Evolutionary conservation across 495 filamentous ascomycete genomes (phyloP).

Genomic region (Penicillium canescens): DNA sequence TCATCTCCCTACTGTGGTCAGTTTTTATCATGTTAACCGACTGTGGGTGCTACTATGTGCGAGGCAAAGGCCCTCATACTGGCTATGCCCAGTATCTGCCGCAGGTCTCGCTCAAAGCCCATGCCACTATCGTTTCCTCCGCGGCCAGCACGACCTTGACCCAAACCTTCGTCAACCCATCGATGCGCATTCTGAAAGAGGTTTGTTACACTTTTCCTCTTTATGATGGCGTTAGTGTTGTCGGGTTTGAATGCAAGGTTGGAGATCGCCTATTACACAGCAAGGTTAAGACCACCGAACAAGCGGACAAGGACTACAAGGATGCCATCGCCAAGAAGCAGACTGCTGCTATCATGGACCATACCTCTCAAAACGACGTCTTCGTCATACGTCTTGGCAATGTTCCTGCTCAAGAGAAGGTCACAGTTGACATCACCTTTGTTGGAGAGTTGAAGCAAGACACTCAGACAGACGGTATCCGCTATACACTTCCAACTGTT

Average conservation of each 20-base stretch:
- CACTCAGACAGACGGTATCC: slow-evolving; percentile 13
- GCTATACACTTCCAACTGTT: slow-evolving; percentile 14
- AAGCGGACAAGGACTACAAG: slow-evolving; percentile 16
- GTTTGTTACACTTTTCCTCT: slow-evolving; percentile 17
- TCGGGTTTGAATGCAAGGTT: slow-evolving; percentile 14
- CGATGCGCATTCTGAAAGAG: slow-evolving; percentile 2
- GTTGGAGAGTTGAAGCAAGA: slow-evolving; percentile 21
- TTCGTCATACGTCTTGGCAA: slow-evolving; percentile 19
- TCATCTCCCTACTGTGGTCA: too few relatives aligned
- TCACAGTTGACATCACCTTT: slow-evolving; percentile 17
- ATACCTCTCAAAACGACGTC: slow-evolving; percentile 8
- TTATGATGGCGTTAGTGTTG: slow-evolving; percentile 21
- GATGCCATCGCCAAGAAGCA: slow-evolving; percentile 3
- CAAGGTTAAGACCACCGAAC: slow-evolving; percentile 18
- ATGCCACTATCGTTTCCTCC: too few relatives aligned
- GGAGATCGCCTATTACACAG: slow-evolving; percentile 13
- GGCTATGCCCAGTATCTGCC: too few relatives aligned
- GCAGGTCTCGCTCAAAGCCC: too few relatives aligned
- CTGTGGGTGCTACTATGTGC: too few relatives aligned
- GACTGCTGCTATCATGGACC: slow-evolving; percentile 18
- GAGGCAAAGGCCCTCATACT: too few relatives aligned
- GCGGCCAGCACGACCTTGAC: slow-evolving; percentile 7
- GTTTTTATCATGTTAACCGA: too few relatives aligned
- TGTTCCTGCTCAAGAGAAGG: slow-evolving; percentile 11
- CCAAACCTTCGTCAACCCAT: slow-evolving; percentile 17